Percentiles rank a stretch among this genome's conserved stretches.
Conservation (phyloP, 805 yeast genomes). For the Starmerella vaccinii region DNA sequence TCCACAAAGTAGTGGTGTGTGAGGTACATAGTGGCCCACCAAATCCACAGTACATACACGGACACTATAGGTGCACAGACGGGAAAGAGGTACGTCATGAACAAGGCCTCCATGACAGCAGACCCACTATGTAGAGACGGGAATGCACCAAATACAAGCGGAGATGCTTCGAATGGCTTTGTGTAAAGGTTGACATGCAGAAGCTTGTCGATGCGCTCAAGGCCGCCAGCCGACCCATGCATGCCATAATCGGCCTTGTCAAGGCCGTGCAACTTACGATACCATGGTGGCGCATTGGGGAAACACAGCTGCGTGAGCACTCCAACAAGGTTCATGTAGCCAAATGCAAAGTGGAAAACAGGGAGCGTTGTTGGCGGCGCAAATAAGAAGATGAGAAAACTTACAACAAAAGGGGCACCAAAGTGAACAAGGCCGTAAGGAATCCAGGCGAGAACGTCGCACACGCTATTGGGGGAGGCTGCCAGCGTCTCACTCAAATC, state of each 20-base stretch:
- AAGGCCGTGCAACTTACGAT: constrained; percentile 70
- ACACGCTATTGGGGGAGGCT: constrained; percentile 48
- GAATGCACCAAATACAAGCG: constrained; percentile 85
- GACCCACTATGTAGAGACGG: constrained; percentile 87
- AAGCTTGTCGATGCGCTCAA: constrained; percentile 72
- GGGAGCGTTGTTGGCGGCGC: constrained; percentile 84
- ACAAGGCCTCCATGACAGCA: constrained; percentile 86
- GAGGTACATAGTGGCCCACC: constrained; percentile 98
- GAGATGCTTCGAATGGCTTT: constrained; percentile 69
- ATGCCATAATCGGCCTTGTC: constrained; percentile 83
- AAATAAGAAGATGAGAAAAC: constrained; percentile 66
- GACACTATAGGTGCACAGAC: constrained; percentile 52
- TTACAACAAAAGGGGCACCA: constrained; percentile 80
- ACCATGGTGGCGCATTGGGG: constrained; percentile 99
- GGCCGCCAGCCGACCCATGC: constrained; percentile 93
- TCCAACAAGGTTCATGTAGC: constrained; percentile 83
- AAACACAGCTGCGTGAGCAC: constrained; percentile 71
- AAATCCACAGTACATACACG: constrained; percentile 78
- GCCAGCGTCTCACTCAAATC: constrained; percentile 77
- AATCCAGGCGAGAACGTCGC: constrained; percentile 86
- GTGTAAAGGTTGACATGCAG: constrained; percentile 78
- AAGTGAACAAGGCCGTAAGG: constrained; percentile 91
- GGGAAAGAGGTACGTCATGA: constrained; percentile 77
- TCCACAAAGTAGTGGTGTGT: constrained; percentile 95
- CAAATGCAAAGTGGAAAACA: constrained; percentile 84